Base-by-base conservation (phyloP, 169 alveolate species). In the Besnoitia besnoiti region DNA sequence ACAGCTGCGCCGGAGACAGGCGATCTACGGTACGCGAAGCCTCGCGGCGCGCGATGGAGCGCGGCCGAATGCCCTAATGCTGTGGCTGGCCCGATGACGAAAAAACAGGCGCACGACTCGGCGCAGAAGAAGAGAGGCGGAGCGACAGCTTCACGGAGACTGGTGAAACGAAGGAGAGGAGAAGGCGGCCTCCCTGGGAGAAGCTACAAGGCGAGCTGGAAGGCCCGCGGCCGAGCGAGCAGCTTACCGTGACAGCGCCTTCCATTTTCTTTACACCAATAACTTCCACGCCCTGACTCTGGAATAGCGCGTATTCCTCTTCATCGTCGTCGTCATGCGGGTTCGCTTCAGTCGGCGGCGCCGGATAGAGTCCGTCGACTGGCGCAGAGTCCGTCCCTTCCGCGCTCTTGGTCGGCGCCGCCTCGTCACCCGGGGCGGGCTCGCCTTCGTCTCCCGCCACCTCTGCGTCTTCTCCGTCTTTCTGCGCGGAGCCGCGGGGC, bases 161-260 rank as follows among this genome's bases (percentile, higher is more conserved):
- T 46, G 89, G 37, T 7, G 61, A 40, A 62, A 44, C 33, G 46
- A 35, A 24, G 30, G 35, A 76, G 55, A 40, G 37, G 37, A 42
- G 51, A 35, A 39, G 85, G 4, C 8, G 55, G 30, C 12, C 7
- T 21, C 7, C 5, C 67, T 5, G 30, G 30, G 24, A 0, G 24
- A 16, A 55, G 12, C 4, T 8, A 19, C 40, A 7, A 42, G 0
- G 61, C 44, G 46, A 39, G 50, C 10, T 42, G 46, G 30, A 24
- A 30, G 40, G 67, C 44, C 21, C 55, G 14, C 24, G 55, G 14
- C 55, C 5, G 55, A 49, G 5, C n/a, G 46, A n/a, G 10, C 30
- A 30, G 50, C 92, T 12, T 94, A 94, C 97, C 44, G 96, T 79
- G 16, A 95, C 96, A 30, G 95, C 97, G 47, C 97, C 97, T 44